A percentile compares a stretch with the other conserved stretches of the same genome.
Conservation (phyloP, 805 yeast genomes). For the Hanseniaspora taiwanica region DNA sequence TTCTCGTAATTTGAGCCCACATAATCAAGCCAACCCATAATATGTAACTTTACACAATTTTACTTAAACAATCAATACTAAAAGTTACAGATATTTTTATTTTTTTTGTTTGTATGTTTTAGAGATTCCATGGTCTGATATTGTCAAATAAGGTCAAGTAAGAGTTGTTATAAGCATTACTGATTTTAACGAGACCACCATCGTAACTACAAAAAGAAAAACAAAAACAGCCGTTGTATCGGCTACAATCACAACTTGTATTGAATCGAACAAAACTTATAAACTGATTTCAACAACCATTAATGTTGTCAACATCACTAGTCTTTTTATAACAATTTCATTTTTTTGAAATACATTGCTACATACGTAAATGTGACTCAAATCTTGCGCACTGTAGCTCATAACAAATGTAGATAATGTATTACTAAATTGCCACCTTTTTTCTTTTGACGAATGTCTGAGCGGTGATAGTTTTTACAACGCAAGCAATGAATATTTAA, state of each 20-base stretch:
- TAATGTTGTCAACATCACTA: slow-evolving; percentile 28
- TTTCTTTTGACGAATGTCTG: slow-evolving; percentile 38
- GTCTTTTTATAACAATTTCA: slow-evolving; percentile 13
- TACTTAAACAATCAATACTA: no score
- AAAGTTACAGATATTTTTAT: background rate
- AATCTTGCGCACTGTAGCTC: slow-evolving; percentile 11
- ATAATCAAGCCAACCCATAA: no score
- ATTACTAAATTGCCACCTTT: slow-evolving; percentile 18
- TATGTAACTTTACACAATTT: no score
- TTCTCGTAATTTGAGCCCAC: no score
- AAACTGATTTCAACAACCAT: no score
- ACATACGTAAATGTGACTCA: slow-evolving; percentile 17
- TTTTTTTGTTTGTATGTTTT: background rate
- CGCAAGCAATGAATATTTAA: slow-evolving; percentile 4
- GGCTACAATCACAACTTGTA: slow-evolving; percentile 18
- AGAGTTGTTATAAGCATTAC: slow-evolving; percentile 14
- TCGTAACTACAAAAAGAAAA: slow-evolving; percentile 18
- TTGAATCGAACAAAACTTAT: no score
- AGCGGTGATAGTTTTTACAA: slow-evolving; percentile 45
- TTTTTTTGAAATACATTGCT: slow-evolving; percentile 12
- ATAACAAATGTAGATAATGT: slow-evolving; percentile 15
- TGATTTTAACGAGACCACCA: slow-evolving; percentile 16
- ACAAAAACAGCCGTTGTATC: slow-evolving; percentile 19
- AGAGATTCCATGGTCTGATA: slow-evolving; percentile 8
- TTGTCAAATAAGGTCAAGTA: slow-evolving; percentile 13